Evolutionary conservation across 495 filamentous ascomycete genomes (phyloP), one percentile per base, ranked within the genome.

Genomic region (Aspergillus haitiensis): DNA sequence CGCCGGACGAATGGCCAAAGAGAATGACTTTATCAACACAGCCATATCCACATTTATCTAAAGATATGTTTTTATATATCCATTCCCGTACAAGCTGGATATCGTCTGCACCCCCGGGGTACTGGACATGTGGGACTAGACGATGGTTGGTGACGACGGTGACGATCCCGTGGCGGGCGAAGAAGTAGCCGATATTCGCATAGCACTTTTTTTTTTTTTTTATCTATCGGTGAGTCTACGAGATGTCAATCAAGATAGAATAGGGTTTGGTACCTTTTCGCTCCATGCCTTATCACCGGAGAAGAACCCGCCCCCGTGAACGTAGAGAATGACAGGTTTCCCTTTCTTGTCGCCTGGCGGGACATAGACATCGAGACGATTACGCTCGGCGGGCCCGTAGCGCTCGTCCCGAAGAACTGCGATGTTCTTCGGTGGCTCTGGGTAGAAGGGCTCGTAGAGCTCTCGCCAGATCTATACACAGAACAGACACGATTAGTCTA

Each of bases 121-220:
- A 55, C 53, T 55, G 13, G 12, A 55, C 39, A 55, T 45, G n/a
- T 2, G 53, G 53, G 7, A 55, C 53, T 6, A 55, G 37, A 7
- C 27, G 53, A 45, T 55, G 53, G 53, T 55, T 55, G 6, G 15
- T n/a, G 27, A 55, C 11, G 9, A 55, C 53, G 18, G 15, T 16
- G 6, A 55, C 13, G 15, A 55, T 44, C 6, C 53, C 53, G 7
- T 45, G 53, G 6, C 15, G n/a, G 1, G 36, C 39, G 21, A 55
- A 55, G 53, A 44, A 55, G 16, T 27, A 27, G 12, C 36, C 53
- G 37, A 55, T 45, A 16, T 55, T 55, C 6, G 36, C 13, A 7
- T 16, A 55, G 49, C 12, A 52, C 49, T 52, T 27, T 27, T 27
- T 3, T 1, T 27, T 3, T 3, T 8, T 52, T 27, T 27, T 27